Percentiles rank a stretch among this genome's conserved stretches.
phyloP scores from a whole-genome alignment of 1,284 basidiomycete species.

The Microbotryum intermedium region DNA sequence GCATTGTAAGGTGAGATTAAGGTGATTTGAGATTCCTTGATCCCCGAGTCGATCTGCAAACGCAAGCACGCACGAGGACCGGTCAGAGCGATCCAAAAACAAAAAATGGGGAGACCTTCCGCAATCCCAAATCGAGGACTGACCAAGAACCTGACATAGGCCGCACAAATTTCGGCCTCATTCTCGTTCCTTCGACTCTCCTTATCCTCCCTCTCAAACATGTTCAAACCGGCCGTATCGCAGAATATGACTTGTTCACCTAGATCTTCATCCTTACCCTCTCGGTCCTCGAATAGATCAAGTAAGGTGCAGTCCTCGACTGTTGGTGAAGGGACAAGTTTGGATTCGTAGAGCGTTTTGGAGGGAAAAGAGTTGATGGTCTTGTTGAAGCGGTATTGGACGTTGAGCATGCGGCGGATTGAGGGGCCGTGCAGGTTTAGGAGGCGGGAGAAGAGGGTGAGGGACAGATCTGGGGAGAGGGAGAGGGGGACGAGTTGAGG shows the following conservation, averaged over 20 bases:
- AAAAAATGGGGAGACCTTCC: background rate
- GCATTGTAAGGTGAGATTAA: slow-evolving; percentile 94
- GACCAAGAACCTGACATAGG: slow-evolving; percentile 72
- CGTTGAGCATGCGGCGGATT: slow-evolving; percentile 77
- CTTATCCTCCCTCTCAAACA: background rate
- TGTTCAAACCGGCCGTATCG: slow-evolving; percentile 49
- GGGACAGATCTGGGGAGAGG: slow-evolving; percentile 69
- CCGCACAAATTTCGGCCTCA: slow-evolving; percentile 73
- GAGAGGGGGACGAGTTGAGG: slow-evolving; percentile 39
- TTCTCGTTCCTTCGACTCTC: slow-evolving; percentile 76
- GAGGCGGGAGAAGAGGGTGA: slow-evolving; percentile 82
- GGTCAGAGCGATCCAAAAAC: background rate
- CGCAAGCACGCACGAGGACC: background rate
- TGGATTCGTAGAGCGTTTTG: slow-evolving; percentile 63
- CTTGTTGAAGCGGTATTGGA: slow-evolving; percentile 39
- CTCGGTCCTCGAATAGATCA: slow-evolving; percentile 54
- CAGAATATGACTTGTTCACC: slow-evolving; percentile 78
- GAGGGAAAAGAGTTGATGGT: slow-evolving; percentile 70
- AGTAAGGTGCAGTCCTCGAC: slow-evolving; percentile 63
- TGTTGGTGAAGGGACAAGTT: slow-evolving; percentile 60
- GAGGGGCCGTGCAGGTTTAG: slow-evolving; percentile 73
- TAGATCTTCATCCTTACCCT: slow-evolving; percentile 60
- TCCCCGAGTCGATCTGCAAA: slow-evolving; percentile 56
- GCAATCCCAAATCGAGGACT: no score
- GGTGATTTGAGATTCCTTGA: slow-evolving; percentile 68